Conservation (phyloP, 1,284 basidiomycete genomes). For the Tilletia setariae region DNA sequence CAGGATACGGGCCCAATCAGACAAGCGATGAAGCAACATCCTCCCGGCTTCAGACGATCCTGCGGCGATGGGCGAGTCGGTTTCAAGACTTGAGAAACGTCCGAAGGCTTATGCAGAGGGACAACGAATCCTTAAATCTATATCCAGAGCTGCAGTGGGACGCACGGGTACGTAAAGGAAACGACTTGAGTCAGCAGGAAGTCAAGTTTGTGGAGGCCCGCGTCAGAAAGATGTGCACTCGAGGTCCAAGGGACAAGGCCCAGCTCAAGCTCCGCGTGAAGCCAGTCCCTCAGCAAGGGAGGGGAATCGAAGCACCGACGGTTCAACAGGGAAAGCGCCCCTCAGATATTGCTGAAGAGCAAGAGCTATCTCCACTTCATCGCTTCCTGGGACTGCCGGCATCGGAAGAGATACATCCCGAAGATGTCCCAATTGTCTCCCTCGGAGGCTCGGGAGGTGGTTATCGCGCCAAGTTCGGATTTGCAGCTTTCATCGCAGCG, state of each 20-base stretch:
- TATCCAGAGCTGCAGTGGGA: constrained; percentile 48
- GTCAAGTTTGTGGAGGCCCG: constrained; percentile 5
- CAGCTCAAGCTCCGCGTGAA: background rate
- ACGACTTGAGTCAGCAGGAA: background rate
- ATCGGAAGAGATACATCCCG: constrained; percentile 47
- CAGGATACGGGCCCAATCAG: too few species aligned
- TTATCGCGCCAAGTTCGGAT: constrained; percentile 50
- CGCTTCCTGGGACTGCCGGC: constrained; percentile 31
- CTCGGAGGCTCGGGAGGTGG: constrained; percentile 55
- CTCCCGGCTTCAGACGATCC: background rate
- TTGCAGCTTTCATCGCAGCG: constrained; percentile 41
- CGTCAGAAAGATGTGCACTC: background rate
- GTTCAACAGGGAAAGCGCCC: background rate
- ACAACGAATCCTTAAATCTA: constrained; percentile 29
- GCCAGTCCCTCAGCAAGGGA: constrained; percentile 17
- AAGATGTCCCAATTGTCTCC: constrained; percentile 51
- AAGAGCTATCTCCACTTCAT: constrained; percentile 30
- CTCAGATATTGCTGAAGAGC: background rate
- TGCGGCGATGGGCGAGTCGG: constrained; percentile 37
- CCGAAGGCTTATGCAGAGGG: constrained; percentile 25
- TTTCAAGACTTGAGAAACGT: constrained; percentile 38
- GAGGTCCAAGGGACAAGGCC: background rate
- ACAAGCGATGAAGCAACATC: too few species aligned
- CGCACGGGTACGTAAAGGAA: constrained; percentile 30
- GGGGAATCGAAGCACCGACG: constrained; percentile 17